These are phyloP conservation scores for Trichosporon coremiiforme DNA, from an alignment of 1,284 basidiomycete species.

Conservation along the genomic window DNA sequence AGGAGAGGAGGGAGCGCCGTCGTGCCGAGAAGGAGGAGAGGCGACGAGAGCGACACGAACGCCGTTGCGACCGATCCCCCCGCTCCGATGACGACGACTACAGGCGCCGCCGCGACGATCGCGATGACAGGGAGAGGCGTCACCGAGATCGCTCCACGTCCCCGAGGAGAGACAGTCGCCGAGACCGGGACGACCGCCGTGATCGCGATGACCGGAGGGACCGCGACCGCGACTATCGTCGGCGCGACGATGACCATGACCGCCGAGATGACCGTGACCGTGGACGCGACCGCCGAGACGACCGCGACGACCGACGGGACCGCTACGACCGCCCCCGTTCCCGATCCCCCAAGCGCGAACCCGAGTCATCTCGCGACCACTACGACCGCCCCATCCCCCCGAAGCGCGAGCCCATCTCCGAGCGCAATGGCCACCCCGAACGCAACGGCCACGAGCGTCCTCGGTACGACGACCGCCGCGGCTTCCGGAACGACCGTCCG, in stretches of 20 bases:
- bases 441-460: slow-evolving; percentile 28
- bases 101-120: slow-evolving; percentile 31
- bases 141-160: slow-evolving; percentile 20
- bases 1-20: slow-evolving; percentile 63
- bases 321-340: not conserved
- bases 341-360: slow-evolving; percentile 17
- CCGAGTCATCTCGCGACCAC: not conserved
- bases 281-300: slow-evolving; percentile 28
- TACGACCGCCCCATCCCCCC: not conserved
- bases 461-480: slow-evolving; percentile 29
- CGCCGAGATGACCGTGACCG: slow-evolving; percentile 18
- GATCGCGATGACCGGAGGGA: slow-evolving; percentile 32
- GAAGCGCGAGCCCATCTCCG: slow-evolving; percentile 17
- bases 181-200: slow-evolving; percentile 28
- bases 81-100: slow-evolving; percentile 21
- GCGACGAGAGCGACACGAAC: slow-evolving; percentile 28
- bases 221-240: slow-evolving; percentile 18
- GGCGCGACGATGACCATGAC: slow-evolving; percentile 29
- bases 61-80: slow-evolving; percentile 20
- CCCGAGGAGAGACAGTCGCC: slow-evolving; percentile 21
- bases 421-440: not conserved
- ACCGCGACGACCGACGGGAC: not conserved
- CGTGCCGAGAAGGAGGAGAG: slow-evolving; percentile 62
- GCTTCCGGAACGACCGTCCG: slow-evolving; percentile 21
- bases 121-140: slow-evolving; percentile 32